phyloP scores from a whole-genome alignment of 495 filamentous ascomycete species.

The Aspergillus funiculosus region DNA sequence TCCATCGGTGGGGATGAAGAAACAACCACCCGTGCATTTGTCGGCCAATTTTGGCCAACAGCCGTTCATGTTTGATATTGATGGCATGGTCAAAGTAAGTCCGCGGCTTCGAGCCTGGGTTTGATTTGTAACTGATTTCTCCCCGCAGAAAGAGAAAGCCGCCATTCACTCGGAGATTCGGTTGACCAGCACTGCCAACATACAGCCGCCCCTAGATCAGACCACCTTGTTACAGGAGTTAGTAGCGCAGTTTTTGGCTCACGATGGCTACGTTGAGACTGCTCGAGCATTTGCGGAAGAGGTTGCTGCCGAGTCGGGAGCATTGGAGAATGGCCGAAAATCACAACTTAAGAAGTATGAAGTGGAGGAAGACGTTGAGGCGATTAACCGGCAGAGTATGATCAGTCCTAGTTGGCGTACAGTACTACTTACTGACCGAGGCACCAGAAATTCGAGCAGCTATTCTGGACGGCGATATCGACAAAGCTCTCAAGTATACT shows the following conservation, averaged over 20 bases:
- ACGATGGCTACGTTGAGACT: constrained; percentile 96
- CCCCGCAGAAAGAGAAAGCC: constrained; percentile 53
- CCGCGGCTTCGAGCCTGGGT: neutral
- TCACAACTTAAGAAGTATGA: constrained; percentile 57
- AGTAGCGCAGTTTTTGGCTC: constrained; percentile 82
- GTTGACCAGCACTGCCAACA: constrained; percentile 42
- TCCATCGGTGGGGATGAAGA: constrained; percentile 93
- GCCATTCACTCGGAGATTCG: constrained; percentile 53
- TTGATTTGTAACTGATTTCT: constrained; percentile 13
- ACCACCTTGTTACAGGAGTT: constrained; percentile 73
- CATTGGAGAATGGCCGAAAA: constrained; percentile 52
- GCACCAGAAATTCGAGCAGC: constrained; percentile 71
- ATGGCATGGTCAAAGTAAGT: constrained; percentile 70
- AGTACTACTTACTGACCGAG: constrained; percentile 16
- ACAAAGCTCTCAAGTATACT: constrained; percentile 78
- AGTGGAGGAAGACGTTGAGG: constrained; percentile 81
- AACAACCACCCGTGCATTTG: constrained; percentile 68
- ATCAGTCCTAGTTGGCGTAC: constrained; percentile 2
- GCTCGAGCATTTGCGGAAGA: constrained; percentile 84
- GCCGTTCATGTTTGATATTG: constrained; percentile 90
- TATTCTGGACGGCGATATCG: constrained; percentile 90
- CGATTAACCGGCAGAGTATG: constrained; percentile 79
- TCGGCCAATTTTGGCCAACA: constrained; percentile 87
- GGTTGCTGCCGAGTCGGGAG: constrained; percentile 62
- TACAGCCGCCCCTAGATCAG: constrained; percentile 67